phyloP scores from a whole-genome alignment of 2,329 filamentous ascomycete species.

The Monilinia polystroma region DNA sequence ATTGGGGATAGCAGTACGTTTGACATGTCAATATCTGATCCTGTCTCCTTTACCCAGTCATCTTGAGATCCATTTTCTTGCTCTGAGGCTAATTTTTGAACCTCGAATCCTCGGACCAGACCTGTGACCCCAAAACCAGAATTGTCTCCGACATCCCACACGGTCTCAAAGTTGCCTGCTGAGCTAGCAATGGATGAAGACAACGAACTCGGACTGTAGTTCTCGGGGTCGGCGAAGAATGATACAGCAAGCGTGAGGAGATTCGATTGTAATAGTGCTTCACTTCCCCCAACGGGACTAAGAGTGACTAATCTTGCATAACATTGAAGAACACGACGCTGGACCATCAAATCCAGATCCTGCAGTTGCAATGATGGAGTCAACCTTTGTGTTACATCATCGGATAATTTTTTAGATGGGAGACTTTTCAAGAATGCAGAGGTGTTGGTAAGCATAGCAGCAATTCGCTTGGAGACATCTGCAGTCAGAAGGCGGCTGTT shows the following conservation, averaged over 20 bases:
- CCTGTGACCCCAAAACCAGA: constrained; percentile 92
- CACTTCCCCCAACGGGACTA: constrained; percentile 79
- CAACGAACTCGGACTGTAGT: constrained; percentile 78
- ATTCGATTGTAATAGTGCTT: constrained; percentile 87
- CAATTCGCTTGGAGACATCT: constrained; percentile 90
- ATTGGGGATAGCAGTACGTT: constrained; percentile 65
- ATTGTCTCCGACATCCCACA: constrained; percentile 96
- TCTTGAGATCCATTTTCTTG: constrained; percentile 53
- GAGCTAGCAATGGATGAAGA: constrained; percentile 90
- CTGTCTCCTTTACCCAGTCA: constrained; percentile 54
- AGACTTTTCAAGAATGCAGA: constrained; percentile 84
- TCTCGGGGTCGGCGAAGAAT: constrained; percentile 89
- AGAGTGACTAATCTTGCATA: constrained; percentile 89
- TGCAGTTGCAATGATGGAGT: constrained; percentile 83
- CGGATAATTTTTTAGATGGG: constrained; percentile 77
- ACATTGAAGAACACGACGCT: constrained; percentile 88
- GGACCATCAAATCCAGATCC: constrained; percentile 90
- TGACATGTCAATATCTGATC: constrained; percentile 65
- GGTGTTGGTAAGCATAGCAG: constrained; percentile 93
- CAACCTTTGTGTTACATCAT: constrained; percentile 81
- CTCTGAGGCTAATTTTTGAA: constrained; percentile 69
- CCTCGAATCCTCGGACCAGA: constrained; percentile 73
- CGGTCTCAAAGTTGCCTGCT: constrained; percentile 83
- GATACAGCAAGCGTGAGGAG: constrained; percentile 85
- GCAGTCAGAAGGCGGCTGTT: constrained; percentile 89